A percentile compares a stretch with the other conserved stretches of the same genome.
Evolutionary conservation across 495 filamentous ascomycete genomes (phyloP).

Genomic region (Articulospora tetracladia): DNA sequence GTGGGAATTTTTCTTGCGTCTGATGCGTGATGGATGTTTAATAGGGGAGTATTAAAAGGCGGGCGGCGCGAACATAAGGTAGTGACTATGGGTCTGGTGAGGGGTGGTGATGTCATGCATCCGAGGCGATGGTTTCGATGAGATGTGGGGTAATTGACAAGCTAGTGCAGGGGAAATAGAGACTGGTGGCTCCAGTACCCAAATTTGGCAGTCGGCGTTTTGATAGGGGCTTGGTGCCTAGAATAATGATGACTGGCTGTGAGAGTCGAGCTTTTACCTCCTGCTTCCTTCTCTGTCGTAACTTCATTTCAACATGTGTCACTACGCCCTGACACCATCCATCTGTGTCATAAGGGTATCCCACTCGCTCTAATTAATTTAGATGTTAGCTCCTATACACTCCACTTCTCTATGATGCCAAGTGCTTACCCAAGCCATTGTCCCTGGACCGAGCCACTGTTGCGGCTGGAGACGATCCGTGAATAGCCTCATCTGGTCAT

Average conservation of each 20-base stretch:
- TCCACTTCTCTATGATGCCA: background rate
- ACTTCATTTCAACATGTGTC: too few relatives aligned
- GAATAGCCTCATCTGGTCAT: background rate
- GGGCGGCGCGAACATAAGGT: too few relatives aligned
- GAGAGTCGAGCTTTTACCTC: too few relatives aligned
- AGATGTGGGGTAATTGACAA: too few relatives aligned
- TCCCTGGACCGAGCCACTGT: conserved; percentile 5
- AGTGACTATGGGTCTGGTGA: background rate
- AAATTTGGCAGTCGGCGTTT: too few relatives aligned
- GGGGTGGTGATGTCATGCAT: background rate
- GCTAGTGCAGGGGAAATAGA: background rate
- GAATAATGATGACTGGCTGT: background rate
- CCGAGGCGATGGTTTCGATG: background rate
- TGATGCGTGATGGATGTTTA: too few relatives aligned
- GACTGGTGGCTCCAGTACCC: too few relatives aligned
- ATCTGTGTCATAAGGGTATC: conserved; percentile 2
- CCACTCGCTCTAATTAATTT: background rate
- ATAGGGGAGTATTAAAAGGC: too few relatives aligned
- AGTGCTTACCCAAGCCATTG: conserved; percentile 7
- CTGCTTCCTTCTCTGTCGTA: too few relatives aligned
- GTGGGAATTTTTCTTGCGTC: too few relatives aligned
- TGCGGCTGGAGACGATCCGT: conserved; percentile 3
- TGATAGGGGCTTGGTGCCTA: too few relatives aligned
- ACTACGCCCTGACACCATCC: background rate
- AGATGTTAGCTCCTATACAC: background rate